A percentile compares a stretch with the other conserved stretches of the same genome.
Conservation (phyloP, 1,284 basidiomycete genomes). For the Amylostereum areolatum region DNA sequence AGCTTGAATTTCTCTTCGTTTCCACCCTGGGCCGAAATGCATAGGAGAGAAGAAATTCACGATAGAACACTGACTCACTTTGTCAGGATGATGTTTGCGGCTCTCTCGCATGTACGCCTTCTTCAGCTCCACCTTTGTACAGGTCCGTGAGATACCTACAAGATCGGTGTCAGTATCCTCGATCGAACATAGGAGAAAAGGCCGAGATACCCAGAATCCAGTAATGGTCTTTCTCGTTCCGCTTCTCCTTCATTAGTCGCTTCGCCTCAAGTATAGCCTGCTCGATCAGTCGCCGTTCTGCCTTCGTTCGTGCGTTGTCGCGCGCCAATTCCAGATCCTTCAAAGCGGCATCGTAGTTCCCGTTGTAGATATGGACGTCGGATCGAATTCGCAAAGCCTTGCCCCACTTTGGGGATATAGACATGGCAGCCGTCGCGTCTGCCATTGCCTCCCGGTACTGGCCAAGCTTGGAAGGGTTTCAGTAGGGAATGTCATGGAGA, state of each 20-base stretch:
- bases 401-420: slow-evolving; percentile 30
- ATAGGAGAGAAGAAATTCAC: too few species aligned
- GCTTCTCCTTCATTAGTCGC: not conserved
- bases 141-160: slow-evolving; percentile 15
- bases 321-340: slow-evolving; percentile 36
- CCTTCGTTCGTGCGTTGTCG: slow-evolving; percentile 22
- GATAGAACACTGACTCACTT: slow-evolving; percentile 9
- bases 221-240: slow-evolving; percentile 1
- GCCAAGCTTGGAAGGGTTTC: too few species aligned
- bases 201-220: not conserved
- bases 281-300: slow-evolving; percentile 11
- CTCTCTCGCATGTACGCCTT: slow-evolving; percentile 29
- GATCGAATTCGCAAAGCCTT: slow-evolving; percentile 41
- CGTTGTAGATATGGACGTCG: slow-evolving; percentile 30
- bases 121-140: slow-evolving; percentile 29
- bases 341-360: slow-evolving; percentile 37
- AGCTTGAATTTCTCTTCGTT: slow-evolving; percentile 4
- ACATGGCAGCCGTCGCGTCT: slow-evolving; percentile 32
- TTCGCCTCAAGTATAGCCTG: not conserved
- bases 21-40: not conserved
- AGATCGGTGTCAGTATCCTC: too few species aligned
- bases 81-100: slow-evolving; percentile 31
- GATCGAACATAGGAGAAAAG: too few species aligned
- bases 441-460: slow-evolving; percentile 22
- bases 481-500: too few species aligned